A percentile compares a stretch with the other conserved stretches of the same genome.
Evolutionary conservation across 257 asterid genomes (phyloP).

Genomic region (Forsythia viridissima): DNA sequence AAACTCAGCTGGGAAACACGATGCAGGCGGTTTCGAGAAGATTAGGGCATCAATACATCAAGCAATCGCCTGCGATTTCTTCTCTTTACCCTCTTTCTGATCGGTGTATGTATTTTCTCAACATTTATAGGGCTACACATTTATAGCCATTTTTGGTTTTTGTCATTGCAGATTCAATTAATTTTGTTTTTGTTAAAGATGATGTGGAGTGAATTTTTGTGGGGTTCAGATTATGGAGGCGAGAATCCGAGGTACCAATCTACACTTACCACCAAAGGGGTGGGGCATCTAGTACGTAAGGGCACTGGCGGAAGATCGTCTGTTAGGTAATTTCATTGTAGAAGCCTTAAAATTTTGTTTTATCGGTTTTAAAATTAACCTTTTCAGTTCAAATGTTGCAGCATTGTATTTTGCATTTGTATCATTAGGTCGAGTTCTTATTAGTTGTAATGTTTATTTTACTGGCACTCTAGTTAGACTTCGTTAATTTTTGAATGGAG

Average conservation of each 20-base stretch:
- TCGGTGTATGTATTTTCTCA: slow-evolving; percentile 46
- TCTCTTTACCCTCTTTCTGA: slow-evolving; percentile 38
- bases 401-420: neutral
- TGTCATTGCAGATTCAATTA: neutral
- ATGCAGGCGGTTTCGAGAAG: slow-evolving; percentile 71
- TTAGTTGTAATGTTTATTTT: neutral
- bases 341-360: slow-evolving; percentile 17
- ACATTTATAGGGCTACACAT: slow-evolving; percentile 30
- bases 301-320: slow-evolving; percentile 99
- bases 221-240: slow-evolving; percentile 59
- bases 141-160: neutral
- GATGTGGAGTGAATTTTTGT: slow-evolving; percentile 6
- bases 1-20: slow-evolving; percentile 32
- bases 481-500: neutral
- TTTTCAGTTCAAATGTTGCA: neutral
- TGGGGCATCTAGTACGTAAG: slow-evolving; percentile 86
- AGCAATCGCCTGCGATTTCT: slow-evolving; percentile 42
- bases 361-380: neutral
- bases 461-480: slow-evolving; percentile 3
- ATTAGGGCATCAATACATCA: slow-evolving; percentile 44
- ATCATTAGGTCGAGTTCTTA: slow-evolving; percentile 5
- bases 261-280: slow-evolving; percentile 67
- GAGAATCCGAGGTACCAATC: slow-evolving; percentile 65
- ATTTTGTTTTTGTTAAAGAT: neutral
- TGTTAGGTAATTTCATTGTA: slow-evolving; percentile 58